Percentiles rank a stretch among this genome's conserved stretches.
These are phyloP conservation scores for Quercus parvula DNA, from an alignment of 306 rosid species.

Conservation along the genomic window DNA sequence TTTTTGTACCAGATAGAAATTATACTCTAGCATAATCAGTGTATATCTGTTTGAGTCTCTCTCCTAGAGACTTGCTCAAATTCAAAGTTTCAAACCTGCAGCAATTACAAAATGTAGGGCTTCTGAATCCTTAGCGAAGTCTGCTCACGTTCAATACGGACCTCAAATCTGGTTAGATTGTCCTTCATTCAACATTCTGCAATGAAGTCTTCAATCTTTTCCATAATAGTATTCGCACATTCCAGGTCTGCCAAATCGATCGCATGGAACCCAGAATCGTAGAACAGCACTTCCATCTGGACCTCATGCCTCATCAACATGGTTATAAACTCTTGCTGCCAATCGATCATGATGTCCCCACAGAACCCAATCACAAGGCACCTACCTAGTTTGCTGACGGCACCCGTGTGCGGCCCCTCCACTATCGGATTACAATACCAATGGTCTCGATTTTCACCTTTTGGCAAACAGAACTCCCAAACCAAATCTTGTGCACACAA, in stretches of 20 bases:
- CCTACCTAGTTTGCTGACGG: conserved; percentile 23
- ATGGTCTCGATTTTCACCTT: conserved; percentile 45
- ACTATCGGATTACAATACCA: conserved; percentile 60
- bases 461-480: conserved; percentile 55
- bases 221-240: conserved; percentile 28
- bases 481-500: conserved; percentile 57
- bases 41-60: too few relatives aligned
- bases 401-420: conserved; percentile 33
- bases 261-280: conserved; percentile 52
- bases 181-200: too few relatives aligned
- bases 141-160: too few relatives aligned
- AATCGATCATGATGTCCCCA: conserved; percentile 57
- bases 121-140: too few relatives aligned
- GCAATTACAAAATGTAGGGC: too few relatives aligned
- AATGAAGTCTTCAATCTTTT: conserved; percentile 48
- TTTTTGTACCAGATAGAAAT: too few relatives aligned
- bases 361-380: conserved; percentile 61
- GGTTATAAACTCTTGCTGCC: conserved; percentile 50
- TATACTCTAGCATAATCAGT: rapidly evolving
- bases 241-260: conserved; percentile 47
- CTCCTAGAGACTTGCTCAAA: too few relatives aligned
- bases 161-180: too few relatives aligned
- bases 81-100: too few relatives aligned
- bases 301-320: conserved; percentile 54
- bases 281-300: conserved; percentile 52